A percentile compares a stretch with the other conserved stretches of the same genome.
These are phyloP conservation scores for Primulina eburnea DNA, from an alignment of 257 asterid genomes.

Conservation along the genomic window DNA sequence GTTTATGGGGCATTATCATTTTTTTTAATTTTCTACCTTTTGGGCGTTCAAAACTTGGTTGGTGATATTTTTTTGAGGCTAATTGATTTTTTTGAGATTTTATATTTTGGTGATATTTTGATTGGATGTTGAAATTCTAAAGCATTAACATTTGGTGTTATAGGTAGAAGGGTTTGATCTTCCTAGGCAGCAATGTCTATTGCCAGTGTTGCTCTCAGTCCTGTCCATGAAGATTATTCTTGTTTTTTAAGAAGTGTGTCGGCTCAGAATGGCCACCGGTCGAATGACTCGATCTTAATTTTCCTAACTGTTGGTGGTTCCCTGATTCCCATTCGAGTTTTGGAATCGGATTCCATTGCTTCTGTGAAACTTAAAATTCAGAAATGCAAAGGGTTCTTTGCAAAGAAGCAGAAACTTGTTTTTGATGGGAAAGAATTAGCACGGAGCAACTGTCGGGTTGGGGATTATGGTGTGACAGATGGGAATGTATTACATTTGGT, in stretches of 20 bases:
- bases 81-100: constrained; percentile 14
- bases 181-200: constrained; percentile 52
- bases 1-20: constrained; percentile 20
- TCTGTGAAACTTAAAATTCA: constrained; percentile 72
- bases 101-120: constrained; percentile 18
- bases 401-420: constrained; percentile 66
- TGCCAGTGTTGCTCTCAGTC: constrained; percentile 75
- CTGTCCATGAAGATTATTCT: constrained; percentile 59
- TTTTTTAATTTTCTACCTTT: background rate
- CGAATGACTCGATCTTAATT: constrained; percentile 57
- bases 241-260: constrained; percentile 43
- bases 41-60: background rate
- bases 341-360: constrained; percentile 72
- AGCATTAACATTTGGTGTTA: constrained; percentile 22
- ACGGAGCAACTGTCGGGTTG: constrained; percentile 48
- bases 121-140: constrained; percentile 17
- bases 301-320: constrained; percentile 64
- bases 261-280: constrained; percentile 35
- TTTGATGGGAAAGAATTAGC: constrained; percentile 77
- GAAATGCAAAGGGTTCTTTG: constrained; percentile 54
- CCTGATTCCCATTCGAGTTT: constrained; percentile 62
- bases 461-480: constrained; percentile 63
- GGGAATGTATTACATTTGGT: constrained; percentile 71
- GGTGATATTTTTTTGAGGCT: background rate
- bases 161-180: constrained; percentile 33